Conservation (phyloP, 1,284 basidiomycete species). For the Fistulina hepatica region DNA sequence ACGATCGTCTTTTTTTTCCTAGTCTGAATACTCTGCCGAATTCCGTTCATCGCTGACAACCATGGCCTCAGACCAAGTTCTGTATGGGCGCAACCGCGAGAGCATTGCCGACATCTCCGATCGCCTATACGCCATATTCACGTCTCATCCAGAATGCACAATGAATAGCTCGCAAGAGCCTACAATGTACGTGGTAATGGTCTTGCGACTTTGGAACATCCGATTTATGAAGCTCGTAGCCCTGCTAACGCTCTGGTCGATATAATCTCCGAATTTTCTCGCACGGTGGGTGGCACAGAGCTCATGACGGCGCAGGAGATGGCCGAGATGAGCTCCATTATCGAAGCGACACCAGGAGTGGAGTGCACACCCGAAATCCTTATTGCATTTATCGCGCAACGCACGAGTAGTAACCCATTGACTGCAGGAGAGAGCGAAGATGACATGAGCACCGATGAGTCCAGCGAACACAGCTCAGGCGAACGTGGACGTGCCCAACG, state of each 20-base stretch:
- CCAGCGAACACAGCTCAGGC: constrained; percentile 25
- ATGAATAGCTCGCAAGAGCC: too few relatives aligned
- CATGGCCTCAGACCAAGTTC: neutral
- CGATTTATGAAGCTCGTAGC: too few relatives aligned
- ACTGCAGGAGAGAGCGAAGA: constrained; percentile 22
- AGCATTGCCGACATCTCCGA: constrained; percentile 59
- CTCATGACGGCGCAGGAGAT: constrained; percentile 51
- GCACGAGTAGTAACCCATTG: constrained; percentile 25
- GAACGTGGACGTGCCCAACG: constrained; percentile 20
- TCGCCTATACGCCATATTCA: constrained; percentile 54
- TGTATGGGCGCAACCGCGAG: constrained; percentile 46
- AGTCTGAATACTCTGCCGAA: too few relatives aligned
- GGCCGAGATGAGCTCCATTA: constrained; percentile 40
- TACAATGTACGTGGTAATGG: too few relatives aligned
- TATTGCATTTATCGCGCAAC: constrained; percentile 51
- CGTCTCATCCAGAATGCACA: constrained; percentile 49
- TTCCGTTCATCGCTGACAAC: too few relatives aligned
- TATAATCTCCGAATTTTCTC: constrained; percentile 50
- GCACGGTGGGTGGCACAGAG: constrained; percentile 43
- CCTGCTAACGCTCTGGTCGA: constrained; percentile 58
- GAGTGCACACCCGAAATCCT: constrained; percentile 59
- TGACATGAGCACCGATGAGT: constrained; percentile 27
- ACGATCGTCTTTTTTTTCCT: too few relatives aligned
- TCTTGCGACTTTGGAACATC: too few relatives aligned
- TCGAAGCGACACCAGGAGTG: constrained; percentile 49